Conservation (phyloP, 164 flowering plant genomes). For the Piper longum region DNA sequence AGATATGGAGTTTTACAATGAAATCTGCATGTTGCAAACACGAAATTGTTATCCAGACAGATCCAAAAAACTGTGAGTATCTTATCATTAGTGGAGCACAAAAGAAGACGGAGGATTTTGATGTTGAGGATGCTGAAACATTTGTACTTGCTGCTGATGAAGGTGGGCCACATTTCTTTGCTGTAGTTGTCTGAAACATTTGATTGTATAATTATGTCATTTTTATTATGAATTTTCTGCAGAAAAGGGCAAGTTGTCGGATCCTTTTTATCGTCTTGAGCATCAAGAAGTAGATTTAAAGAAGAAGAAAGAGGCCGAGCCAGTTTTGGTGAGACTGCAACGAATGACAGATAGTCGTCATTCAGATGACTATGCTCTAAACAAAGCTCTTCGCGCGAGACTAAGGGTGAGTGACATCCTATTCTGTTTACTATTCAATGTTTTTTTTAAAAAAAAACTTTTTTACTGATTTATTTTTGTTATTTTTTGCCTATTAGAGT, state of each 20-base stretch:
- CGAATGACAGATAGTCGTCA: conserved; percentile 72
- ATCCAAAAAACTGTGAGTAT: conserved; percentile 87
- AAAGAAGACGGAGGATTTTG: conserved; percentile 68
- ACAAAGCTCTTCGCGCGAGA: conserved; percentile 63
- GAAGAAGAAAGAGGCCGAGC: conserved; percentile 96
- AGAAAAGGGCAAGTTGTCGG: conserved; percentile 80
- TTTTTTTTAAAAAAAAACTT: background rate
- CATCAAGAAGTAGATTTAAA: conserved; percentile 78
- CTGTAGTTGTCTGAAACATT: background rate
- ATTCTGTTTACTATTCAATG: background rate
- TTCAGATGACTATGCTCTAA: conserved; percentile 70
- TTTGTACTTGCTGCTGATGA: conserved; percentile 77
- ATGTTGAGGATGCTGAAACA: conserved; percentile 90
- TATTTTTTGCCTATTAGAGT: conserved; percentile 19
- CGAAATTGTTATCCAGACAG: conserved; percentile 92
- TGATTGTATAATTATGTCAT: background rate
- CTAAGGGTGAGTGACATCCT: conserved; percentile 37
- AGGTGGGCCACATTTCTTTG: conserved; percentile 24
- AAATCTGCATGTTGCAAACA: conserved; percentile 91
- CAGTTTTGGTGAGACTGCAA: conserved; percentile 79
- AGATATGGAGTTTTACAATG: conserved; percentile 99
- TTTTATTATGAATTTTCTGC: conserved; percentile 8
- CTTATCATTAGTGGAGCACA: conserved; percentile 80
- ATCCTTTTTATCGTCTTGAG: conserved; percentile 97
- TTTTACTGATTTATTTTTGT: background rate